Conservation (phyloP, 169 alveolate genomes). For the Eimeria maxima region DNA sequence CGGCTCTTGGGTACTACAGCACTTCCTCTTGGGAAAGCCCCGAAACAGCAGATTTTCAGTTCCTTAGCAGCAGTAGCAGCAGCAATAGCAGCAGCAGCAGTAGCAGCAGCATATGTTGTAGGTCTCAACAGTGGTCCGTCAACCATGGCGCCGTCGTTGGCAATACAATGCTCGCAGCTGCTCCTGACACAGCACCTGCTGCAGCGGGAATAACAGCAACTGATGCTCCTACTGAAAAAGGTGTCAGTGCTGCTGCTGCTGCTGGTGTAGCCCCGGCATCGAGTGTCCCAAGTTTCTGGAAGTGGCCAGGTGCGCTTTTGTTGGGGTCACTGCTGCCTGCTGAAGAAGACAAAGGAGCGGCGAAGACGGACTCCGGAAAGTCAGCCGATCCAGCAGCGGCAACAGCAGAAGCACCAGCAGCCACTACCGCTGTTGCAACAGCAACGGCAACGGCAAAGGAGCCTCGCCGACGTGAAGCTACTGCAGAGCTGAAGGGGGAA, state of each 20-base stretch:
- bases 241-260: constrained; percentile 20
- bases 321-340: constrained; percentile 20
- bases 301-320: constrained; percentile 64
- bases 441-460: neutral
- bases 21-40: neutral
- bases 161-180: neutral
- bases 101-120: constrained; percentile 40
- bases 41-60: neutral
- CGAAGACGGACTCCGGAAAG: neutral
- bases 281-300: constrained; percentile 44
- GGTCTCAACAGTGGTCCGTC: neutral
- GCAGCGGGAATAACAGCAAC: constrained; percentile 8
- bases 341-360: neutral
- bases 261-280: constrained; percentile 19
- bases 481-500: neutral
- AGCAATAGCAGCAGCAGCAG: constrained; percentile 49
- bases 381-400: constrained; percentile 1
- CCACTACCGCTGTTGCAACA: constrained; percentile 14
- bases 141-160: neutral
- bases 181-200: neutral
- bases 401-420: constrained; percentile 27
- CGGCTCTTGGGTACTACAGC: constrained; percentile 1
- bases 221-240: neutral
- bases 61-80: constrained; percentile 34
- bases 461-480: neutral